A percentile compares a stretch with the other conserved stretches of the same genome.
Evolutionary conservation across 2,329 filamentous ascomycete species (phyloP).

Genomic region (Zasmidium cellare): DNA sequence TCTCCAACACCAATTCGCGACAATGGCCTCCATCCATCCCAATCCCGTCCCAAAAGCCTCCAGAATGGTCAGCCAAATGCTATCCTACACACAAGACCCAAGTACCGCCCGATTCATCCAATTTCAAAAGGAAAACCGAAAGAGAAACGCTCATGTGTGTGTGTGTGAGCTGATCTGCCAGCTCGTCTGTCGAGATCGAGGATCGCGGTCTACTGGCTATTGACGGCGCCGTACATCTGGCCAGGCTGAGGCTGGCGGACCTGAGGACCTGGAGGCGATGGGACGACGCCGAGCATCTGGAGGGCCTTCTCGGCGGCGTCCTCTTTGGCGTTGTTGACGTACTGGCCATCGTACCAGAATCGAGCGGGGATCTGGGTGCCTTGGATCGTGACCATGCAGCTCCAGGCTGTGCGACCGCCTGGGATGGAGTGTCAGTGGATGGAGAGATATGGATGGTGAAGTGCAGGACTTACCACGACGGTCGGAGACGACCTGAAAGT

Average conservation of each 20-base stretch:
- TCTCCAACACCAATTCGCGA: background rate
- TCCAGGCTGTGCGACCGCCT: conserved; percentile 93
- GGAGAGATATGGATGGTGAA: conserved; percentile 8
- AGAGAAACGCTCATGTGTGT: background rate
- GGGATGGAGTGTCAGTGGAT: conserved; percentile 14
- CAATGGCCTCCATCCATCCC: background rate
- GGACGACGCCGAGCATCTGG: conserved; percentile 51
- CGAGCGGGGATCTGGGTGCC: conserved; percentile 67
- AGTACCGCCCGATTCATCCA: background rate
- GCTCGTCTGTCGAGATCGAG: background rate
- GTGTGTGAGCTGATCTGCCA: background rate
- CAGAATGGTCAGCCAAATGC: background rate
- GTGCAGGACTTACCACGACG: conserved; percentile 60
- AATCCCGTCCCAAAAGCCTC: background rate
- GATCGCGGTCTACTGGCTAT: conserved; percentile 12
- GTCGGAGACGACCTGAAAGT: conserved; percentile 72
- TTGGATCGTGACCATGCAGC: conserved; percentile 72
- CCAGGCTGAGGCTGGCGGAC: conserved; percentile 11
- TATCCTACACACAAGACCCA: background rate
- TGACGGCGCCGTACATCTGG: conserved; percentile 22
- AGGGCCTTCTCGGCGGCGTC: conserved; percentile 85
- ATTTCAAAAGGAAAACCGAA: background rate
- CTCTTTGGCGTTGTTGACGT: conserved; percentile 83
- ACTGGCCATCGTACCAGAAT: conserved; percentile 90
- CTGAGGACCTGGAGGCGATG: conserved; percentile 23